Evolutionary conservation across 257 asterid species (phyloP).

Genomic region (Anisodus acutangulus): DNA sequence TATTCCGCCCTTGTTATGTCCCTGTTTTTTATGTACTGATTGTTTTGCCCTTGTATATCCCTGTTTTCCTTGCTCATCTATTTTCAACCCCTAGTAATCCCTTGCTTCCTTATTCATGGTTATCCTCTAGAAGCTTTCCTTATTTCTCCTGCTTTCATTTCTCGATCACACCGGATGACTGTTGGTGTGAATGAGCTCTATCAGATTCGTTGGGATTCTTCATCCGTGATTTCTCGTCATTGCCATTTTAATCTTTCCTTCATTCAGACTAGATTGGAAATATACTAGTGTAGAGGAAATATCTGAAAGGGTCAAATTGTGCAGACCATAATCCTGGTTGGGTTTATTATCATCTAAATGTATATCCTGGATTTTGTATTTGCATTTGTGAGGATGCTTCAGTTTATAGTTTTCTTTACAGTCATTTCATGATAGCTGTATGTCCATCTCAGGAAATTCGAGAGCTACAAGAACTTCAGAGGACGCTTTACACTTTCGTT

Average conservation of each 20-base stretch:
- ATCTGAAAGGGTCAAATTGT: not conserved
- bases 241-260: slow-evolving; percentile 1
- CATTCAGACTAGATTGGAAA: slow-evolving; percentile 13
- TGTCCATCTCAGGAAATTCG: slow-evolving; percentile 77
- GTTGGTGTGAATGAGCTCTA: not conserved
- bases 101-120: not conserved
- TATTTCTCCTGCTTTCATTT: not conserved
- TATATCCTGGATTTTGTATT: not conserved
- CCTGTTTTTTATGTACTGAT: not conserved
- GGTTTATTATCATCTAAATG: not conserved
- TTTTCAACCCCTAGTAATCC: not conserved
- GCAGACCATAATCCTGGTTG: not conserved
- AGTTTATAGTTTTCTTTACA: not conserved
- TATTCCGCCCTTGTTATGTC: not conserved
- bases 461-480: slow-evolving; percentile 88
- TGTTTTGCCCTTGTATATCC: not conserved
- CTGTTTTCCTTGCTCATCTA: not conserved
- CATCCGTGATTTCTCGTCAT: not conserved
- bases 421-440: slow-evolving; percentile 25
- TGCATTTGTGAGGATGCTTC: slow-evolving; percentile 3
- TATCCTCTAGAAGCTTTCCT: not conserved
- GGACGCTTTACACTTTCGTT: slow-evolving; percentile 71
- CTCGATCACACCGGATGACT: not conserved
- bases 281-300: not conserved
- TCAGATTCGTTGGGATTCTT: not conserved